These are phyloP conservation scores for Botryosphaeria dothidea DNA, from an alignment of 2,329 filamentous ascomycete genomes.

Conservation along the genomic window DNA sequence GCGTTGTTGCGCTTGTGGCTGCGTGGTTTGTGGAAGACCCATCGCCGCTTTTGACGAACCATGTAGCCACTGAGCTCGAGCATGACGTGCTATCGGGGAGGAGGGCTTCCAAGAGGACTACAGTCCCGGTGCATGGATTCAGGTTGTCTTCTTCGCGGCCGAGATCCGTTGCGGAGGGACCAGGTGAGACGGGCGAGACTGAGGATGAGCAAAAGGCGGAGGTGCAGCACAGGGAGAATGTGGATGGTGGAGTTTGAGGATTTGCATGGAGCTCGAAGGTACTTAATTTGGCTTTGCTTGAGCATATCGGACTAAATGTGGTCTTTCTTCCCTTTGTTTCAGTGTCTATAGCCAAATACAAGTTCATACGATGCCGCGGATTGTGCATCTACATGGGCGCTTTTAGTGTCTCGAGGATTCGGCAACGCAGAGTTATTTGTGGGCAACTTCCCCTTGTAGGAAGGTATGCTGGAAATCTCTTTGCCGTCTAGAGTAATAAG, in stretches of 20 bases:
- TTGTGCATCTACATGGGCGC: too few species aligned
- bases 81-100: constrained; percentile 23
- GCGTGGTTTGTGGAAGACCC: constrained; percentile 29
- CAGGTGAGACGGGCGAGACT: not conserved
- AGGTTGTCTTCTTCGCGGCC: not conserved
- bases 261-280: not conserved
- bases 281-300: too few species aligned
- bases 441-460: too few species aligned
- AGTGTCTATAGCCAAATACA: too few species aligned
- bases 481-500: too few species aligned
- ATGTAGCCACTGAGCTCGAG: constrained; percentile 33
- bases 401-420: too few species aligned
- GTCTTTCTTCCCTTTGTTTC: too few species aligned
- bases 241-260: not conserved
- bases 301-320: too few species aligned
- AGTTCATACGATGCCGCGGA: too few species aligned
- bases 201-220: not conserved
- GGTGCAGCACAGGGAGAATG: not conserved
- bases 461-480: too few species aligned
- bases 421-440: too few species aligned
- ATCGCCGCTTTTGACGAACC: constrained; percentile 33
- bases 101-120: not conserved
- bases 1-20: constrained; percentile 24
- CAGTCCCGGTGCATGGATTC: too few species aligned
- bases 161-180: not conserved